These are phyloP conservation scores for Seiridium unicorne DNA, from an alignment of 2,329 filamentous ascomycete species.

Conservation along the genomic window DNA sequence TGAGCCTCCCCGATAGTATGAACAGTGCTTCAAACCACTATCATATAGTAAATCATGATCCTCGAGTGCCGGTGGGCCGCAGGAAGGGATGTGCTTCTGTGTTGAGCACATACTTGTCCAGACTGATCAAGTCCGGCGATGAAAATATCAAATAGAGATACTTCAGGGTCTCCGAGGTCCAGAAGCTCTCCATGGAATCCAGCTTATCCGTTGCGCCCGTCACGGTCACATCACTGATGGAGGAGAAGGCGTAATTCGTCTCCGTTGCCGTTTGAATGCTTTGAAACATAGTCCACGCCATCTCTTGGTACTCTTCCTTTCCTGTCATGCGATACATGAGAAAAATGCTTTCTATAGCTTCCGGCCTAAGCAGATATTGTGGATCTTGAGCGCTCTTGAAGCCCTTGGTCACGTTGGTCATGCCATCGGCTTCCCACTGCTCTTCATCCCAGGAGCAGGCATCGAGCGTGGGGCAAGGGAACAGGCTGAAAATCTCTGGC, in stretches of 20 bases:
- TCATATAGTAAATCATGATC: too few species aligned
- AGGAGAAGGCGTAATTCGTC: slow-evolving; percentile 46
- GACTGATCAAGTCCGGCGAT: slow-evolving; percentile 58
- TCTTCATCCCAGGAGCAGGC: slow-evolving; percentile 42
- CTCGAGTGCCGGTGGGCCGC: slow-evolving; percentile 9
- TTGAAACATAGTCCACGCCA: slow-evolving; percentile 53
- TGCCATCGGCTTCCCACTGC: slow-evolving; percentile 18
- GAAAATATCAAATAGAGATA: slow-evolving; percentile 74
- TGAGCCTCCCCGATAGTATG: too few species aligned
- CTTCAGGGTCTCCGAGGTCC: slow-evolving; percentile 72
- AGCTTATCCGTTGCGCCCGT: slow-evolving; percentile 37
- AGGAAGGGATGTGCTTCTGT: slow-evolving; percentile 48
- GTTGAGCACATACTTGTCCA: slow-evolving; percentile 67
- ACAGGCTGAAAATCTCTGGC: slow-evolving; percentile 52
- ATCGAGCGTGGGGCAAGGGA: slow-evolving; percentile 37
- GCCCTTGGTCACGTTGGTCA: slow-evolving; percentile 44
- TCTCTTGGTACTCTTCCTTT: slow-evolving; percentile 43
- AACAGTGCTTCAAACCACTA: too few species aligned
- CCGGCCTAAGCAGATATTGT: slow-evolving; percentile 47
- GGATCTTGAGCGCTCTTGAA: slow-evolving; percentile 58
- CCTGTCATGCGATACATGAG: slow-evolving; percentile 53
- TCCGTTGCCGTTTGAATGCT: slow-evolving; percentile 42
- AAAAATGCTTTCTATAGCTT: slow-evolving; percentile 54
- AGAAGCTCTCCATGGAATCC: slow-evolving; percentile 58
- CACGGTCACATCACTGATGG: slow-evolving; percentile 49